Conservation (phyloP, 2,329 filamentous ascomycete species). For the Neospermospora avenae region DNA sequence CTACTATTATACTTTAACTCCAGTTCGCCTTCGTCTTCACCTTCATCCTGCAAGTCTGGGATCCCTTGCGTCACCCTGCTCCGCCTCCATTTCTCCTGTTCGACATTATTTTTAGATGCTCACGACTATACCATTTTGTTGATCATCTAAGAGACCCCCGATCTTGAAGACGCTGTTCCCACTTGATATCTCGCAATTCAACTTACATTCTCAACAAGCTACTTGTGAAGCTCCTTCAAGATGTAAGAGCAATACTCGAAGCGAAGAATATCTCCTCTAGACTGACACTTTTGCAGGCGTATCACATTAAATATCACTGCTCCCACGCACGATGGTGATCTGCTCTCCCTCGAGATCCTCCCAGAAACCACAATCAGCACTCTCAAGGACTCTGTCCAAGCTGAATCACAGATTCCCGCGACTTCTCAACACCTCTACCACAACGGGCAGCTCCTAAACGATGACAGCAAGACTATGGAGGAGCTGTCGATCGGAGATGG, state of each 20-base stretch:
- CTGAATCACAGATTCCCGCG: conserved; percentile 72
- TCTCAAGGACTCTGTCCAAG: conserved; percentile 83
- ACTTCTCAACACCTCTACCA: conserved; percentile 81
- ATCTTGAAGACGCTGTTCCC: background rate
- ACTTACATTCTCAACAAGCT: conserved; percentile 3
- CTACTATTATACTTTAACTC: background rate
- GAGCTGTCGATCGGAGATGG: conserved; percentile 79
- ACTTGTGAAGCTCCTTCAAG: conserved; percentile 6
- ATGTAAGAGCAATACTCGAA: conserved; percentile 19
- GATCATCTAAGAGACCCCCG: background rate
- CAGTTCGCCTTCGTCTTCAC: background rate
- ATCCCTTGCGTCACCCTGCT: background rate
- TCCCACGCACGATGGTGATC: conserved; percentile 61
- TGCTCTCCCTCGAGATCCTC: conserved; percentile 79
- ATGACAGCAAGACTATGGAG: conserved; percentile 77
- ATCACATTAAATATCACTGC: conserved; percentile 84
- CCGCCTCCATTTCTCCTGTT: background rate
- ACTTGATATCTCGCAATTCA: conserved; percentile 3
- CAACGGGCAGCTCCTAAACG: conserved; percentile 77
- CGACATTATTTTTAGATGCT: background rate
- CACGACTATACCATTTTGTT: conserved; percentile 14
- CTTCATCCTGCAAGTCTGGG: background rate
- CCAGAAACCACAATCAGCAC: conserved; percentile 79
- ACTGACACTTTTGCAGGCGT: conserved; percentile 54
- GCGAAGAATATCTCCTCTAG: conserved; percentile 8